These are phyloP conservation scores for Podospora comata DNA, from an alignment of 495 filamentous ascomycete species.

Conservation along the genomic window DNA sequence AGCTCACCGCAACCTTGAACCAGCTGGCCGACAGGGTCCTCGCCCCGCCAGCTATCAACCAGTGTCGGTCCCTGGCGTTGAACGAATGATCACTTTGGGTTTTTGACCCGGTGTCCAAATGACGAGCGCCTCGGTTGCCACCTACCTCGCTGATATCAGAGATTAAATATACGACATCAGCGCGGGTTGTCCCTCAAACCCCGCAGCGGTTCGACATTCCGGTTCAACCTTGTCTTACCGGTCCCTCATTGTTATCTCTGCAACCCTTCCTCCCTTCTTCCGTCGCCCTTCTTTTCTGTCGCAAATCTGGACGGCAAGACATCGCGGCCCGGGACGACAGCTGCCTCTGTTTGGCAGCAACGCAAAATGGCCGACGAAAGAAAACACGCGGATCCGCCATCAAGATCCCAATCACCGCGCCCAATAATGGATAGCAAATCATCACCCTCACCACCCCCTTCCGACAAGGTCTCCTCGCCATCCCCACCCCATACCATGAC, in stretches of 20 bases:
- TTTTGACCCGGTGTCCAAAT: background rate
- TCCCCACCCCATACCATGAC: constrained; percentile 26
- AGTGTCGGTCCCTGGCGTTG: background rate
- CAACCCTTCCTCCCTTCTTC: background rate
- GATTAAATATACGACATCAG: background rate
- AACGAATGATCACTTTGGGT: background rate
- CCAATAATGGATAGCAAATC: background rate
- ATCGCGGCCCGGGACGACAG: background rate
- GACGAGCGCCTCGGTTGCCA: background rate
- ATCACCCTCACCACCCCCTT: background rate
- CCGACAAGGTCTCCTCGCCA: background rate
- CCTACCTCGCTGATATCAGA: background rate
- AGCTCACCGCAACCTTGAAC: background rate
- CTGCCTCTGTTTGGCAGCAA: background rate
- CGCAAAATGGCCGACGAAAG: background rate
- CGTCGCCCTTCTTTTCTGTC: background rate
- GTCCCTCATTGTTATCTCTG: background rate
- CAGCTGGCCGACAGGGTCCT: background rate
- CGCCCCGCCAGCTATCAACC: background rate
- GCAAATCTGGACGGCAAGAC: too few species aligned
- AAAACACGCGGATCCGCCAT: background rate
- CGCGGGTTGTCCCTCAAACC: background rate
- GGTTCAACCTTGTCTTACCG: background rate
- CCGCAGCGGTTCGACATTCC: background rate
- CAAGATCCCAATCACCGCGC: background rate